Evolutionary conservation across 2,329 filamentous ascomycete species (phyloP).

Genomic region (Neofusicoccum laricinum): DNA sequence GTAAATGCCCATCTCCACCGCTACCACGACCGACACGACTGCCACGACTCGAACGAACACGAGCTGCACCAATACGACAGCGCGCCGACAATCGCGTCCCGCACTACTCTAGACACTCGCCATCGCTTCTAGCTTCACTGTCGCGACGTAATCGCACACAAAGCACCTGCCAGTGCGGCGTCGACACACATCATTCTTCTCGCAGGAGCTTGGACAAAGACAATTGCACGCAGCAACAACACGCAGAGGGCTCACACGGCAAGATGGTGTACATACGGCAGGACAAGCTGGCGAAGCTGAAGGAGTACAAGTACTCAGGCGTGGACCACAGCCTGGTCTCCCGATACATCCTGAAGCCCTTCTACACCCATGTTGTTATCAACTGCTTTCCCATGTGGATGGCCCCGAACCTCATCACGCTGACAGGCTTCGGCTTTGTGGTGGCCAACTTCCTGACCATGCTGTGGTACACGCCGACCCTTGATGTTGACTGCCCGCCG

Average conservation of each 20-base stretch:
- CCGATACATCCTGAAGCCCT: constrained; percentile 93
- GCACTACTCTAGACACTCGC: not conserved
- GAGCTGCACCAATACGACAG: not conserved
- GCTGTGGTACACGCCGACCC: constrained; percentile 91
- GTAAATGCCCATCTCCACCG: not conserved
- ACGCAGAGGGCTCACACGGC: not conserved
- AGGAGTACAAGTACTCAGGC: constrained; percentile 91
- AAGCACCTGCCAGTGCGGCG: not conserved
- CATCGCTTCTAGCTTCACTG: not conserved
- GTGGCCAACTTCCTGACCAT: constrained; percentile 85
- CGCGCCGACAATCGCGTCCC: not conserved
- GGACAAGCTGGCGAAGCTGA: constrained; percentile 80
- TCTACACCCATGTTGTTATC: constrained; percentile 94
- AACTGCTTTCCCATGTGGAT: constrained; percentile 92
- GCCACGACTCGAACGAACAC: not conserved
- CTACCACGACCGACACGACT: constrained; percentile 7
- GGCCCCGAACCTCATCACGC: constrained; percentile 73
- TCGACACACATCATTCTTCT: not conserved
- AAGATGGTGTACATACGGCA: constrained; percentile 94
- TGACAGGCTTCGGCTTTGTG: constrained; percentile 87
- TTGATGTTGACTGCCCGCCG: constrained; percentile 86
- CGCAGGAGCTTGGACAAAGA: not conserved
- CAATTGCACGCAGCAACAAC: not conserved
- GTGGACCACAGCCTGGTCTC: constrained; percentile 89
- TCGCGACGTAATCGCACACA: not conserved